Base-by-base conservation (phyloP, 2,329 filamentous ascomycete genomes). In the Alternaria incomplexa region DNA sequence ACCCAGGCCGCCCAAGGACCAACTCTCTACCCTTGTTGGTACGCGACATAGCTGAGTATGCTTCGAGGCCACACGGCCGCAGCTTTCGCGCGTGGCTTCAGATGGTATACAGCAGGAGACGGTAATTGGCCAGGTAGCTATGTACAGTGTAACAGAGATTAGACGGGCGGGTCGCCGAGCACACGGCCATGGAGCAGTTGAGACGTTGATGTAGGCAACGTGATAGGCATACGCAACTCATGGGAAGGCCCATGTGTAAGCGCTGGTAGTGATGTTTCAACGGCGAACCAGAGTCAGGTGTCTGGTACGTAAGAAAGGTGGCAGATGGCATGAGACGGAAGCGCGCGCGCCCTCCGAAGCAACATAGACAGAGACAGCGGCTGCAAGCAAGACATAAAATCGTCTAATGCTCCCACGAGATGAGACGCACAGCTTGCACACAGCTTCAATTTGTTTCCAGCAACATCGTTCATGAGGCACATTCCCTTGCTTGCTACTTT, bases 381-480 rank as follows among this genome's bases (percentile, higher is more conserved):
- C 66, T 80, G 74, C 70, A 69, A 65, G 63, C 72, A 70, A 66
- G 70, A 73, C 71, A 79, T 78, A 79, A 77, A 77, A 69, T 73
- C 70, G 55, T 54, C 60, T 67, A 64, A 53, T 55, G 58, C 67
- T 70, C 72, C 70, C 71, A 70, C 71, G 66, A 73, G 71, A 66
- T 63, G 67, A 71, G 62, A 63, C 68, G 66, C 67, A 69, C 64
- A 56, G 58, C 63, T 66, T 67, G 67, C 69, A 72, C 71, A 58
- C 58, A 59, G 60, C 61, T 65, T 62, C 51, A 60, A 68, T 68
- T 68, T 70, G 68, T 70, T 70, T 70, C 60, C 62, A 67, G 69
- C 65, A 64, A 54, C 62, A 65, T 48, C 26, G 53, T 61, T 66
- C 61, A 46, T 58, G 43, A 56, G 59, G 44, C 63, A 53, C 57